Conservation (phyloP, 2,329 filamentous ascomycete genomes). For the Aquanectria penicillioides region DNA sequence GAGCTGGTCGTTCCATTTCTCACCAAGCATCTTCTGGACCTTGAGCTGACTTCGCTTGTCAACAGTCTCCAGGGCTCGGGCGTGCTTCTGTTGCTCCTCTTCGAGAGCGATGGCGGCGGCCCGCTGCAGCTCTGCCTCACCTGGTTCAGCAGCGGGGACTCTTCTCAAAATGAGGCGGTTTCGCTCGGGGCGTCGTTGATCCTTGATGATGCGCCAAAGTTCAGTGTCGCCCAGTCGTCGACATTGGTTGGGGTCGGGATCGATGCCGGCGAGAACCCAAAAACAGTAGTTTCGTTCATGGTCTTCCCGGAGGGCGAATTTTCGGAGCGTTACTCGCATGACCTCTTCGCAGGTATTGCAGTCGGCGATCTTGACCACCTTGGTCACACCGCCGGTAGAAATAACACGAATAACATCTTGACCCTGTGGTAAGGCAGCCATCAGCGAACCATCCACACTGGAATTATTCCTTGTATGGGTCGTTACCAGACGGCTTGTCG, state of each 20-base stretch:
- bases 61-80: slow-evolving; percentile 67
- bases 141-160: slow-evolving; percentile 91
- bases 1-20: slow-evolving; percentile 81
- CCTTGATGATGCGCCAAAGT: slow-evolving; percentile 89
- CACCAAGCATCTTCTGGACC: slow-evolving; percentile 88
- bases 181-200: slow-evolving; percentile 84
- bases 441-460: slow-evolving; percentile 86
- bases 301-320: slow-evolving; percentile 87
- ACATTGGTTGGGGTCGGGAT: slow-evolving; percentile 83
- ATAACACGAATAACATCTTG: slow-evolving; percentile 94
- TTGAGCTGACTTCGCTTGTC: slow-evolving; percentile 87
- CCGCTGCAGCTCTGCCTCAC: slow-evolving; percentile 84
- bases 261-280: slow-evolving; percentile 87
- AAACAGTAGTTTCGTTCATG: slow-evolving; percentile 97
- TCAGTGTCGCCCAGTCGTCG: slow-evolving; percentile 87
- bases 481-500: slow-evolving; percentile 69
- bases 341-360: slow-evolving; percentile 94
- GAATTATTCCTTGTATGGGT: slow-evolving; percentile 82
- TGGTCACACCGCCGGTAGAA: slow-evolving; percentile 89
- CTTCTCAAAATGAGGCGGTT: slow-evolving; percentile 91
- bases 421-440: slow-evolving; percentile 84
- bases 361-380: slow-evolving; percentile 91
- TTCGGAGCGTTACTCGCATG: slow-evolving; percentile 87
- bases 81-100: slow-evolving; percentile 80
- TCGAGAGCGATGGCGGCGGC: slow-evolving; percentile 91